A percentile compares a stretch with the other conserved stretches of the same genome.
Conservation (phyloP, 2,329 filamentous ascomycete species). For the Amauroascus niger region DNA sequence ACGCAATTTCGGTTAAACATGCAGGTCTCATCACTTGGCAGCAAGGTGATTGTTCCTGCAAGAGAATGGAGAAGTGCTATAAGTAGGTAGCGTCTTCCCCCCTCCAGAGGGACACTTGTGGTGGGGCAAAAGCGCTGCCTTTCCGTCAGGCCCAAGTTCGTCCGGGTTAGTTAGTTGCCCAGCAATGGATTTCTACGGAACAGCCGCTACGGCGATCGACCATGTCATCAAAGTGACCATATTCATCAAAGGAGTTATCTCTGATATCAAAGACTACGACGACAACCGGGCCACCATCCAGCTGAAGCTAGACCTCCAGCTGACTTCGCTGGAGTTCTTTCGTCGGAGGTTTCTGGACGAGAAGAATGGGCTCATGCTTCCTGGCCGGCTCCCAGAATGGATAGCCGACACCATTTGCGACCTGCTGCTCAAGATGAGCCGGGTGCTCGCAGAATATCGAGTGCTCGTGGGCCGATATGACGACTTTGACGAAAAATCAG, state of each 20-base stretch:
- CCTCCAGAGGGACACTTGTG: neutral
- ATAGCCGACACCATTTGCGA: slow-evolving; percentile 19
- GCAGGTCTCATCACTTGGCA: neutral
- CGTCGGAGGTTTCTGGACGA: slow-evolving; percentile 20
- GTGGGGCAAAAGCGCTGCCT: slow-evolving; percentile 1
- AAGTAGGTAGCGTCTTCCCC: neutral
- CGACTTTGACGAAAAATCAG: slow-evolving; percentile 13
- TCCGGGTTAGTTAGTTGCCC: no score
- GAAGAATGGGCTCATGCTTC: slow-evolving; percentile 21
- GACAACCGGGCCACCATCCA: slow-evolving; percentile 22
- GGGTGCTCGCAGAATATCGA: slow-evolving; percentile 21
- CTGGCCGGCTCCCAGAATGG: slow-evolving; percentile 19
- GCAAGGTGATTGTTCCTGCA: neutral
- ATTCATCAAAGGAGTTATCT: slow-evolving; percentile 26
- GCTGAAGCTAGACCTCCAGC: slow-evolving; percentile 21
- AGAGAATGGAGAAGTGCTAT: neutral
- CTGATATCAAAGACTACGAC: slow-evolving; percentile 23
- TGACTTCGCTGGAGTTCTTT: slow-evolving; percentile 22
- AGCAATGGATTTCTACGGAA: slow-evolving; percentile 25
- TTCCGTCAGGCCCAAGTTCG: neutral
- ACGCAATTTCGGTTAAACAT: no score
- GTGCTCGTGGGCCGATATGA: slow-evolving; percentile 20
- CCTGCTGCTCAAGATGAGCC: slow-evolving; percentile 21
- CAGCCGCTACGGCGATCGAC: slow-evolving; percentile 22
- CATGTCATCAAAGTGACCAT: slow-evolving; percentile 24